Conservation (phyloP, 1,284 basidiomycete genomes). For the Afroboletus lepidellus region DNA sequence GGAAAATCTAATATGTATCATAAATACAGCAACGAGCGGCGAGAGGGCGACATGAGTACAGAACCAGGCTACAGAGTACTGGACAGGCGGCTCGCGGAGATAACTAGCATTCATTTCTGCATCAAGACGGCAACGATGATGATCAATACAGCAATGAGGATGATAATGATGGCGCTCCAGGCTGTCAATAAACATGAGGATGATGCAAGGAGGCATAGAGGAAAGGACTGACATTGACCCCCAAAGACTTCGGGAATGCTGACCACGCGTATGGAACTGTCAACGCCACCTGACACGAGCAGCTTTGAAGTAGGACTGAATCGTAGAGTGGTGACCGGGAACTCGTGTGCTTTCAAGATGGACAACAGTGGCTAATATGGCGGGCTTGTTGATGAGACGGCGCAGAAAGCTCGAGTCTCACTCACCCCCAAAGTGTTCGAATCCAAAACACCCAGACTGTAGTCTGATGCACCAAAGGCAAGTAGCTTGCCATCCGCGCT, state of each 20-base stretch:
- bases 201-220: background rate
- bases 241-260: slow-evolving; percentile 62
- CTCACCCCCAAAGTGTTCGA: slow-evolving; percentile 76
- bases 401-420: background rate
- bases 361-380: slow-evolving; percentile 71
- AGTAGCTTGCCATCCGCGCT: slow-evolving; percentile 82
- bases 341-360: slow-evolving; percentile 93
- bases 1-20: slow-evolving; percentile 26
- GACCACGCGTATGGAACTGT: slow-evolving; percentile 85
- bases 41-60: background rate
- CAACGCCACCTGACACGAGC: slow-evolving; percentile 91
- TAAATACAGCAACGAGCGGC: slow-evolving; percentile 26
- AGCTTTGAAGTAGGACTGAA: slow-evolving; percentile 83
- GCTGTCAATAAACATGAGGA: slow-evolving; percentile 33
- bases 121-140: slow-evolving; percentile 35
- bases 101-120: slow-evolving; percentile 13
- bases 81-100: background rate
- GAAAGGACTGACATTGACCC: slow-evolving; percentile 49
- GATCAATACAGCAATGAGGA: slow-evolving; percentile 34
- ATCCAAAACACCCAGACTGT: slow-evolving; percentile 85
- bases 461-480: slow-evolving; percentile 87
- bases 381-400: slow-evolving; percentile 2
- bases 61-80: background rate
- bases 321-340: slow-evolving; percentile 86
- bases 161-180: slow-evolving; percentile 40